Conservation (phyloP, 2,329 filamentous ascomycete species). For the Diaporthe batatas region DNA sequence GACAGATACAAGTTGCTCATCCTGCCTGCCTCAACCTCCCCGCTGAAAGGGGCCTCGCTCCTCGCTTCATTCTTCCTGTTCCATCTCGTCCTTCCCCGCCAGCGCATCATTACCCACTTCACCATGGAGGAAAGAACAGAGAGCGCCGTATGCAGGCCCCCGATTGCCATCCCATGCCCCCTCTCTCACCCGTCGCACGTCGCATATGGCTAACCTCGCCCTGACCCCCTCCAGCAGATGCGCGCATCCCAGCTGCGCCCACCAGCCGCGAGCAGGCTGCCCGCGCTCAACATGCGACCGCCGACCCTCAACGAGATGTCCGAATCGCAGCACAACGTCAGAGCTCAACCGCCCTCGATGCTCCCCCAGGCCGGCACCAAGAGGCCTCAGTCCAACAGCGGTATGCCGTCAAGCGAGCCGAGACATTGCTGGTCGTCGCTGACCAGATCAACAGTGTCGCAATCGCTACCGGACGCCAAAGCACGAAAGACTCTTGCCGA, state of each 20-base stretch:
- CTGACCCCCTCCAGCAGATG: constrained; percentile 38
- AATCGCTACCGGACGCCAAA: constrained; percentile 66
- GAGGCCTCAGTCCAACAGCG: constrained; percentile 53
- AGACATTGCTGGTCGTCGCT: constrained; percentile 34
- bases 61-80: constrained; percentile 43
- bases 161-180: not conserved
- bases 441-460: constrained; percentile 56
- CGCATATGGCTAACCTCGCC: constrained; percentile 9
- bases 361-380: constrained; percentile 62
- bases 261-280: constrained; percentile 44
- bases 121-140: constrained; percentile 53
- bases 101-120: constrained; percentile 46
- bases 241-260: constrained; percentile 46
- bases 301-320: constrained; percentile 65
- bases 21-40: constrained; percentile 43
- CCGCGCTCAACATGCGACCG: constrained; percentile 43
- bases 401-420: constrained; percentile 45
- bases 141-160: constrained; percentile 50
- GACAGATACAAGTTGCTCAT: constrained; percentile 39
- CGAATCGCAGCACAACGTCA: constrained; percentile 72
- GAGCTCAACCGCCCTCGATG: constrained; percentile 58
- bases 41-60: constrained; percentile 42
- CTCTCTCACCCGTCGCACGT: not conserved
- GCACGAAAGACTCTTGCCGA: constrained; percentile 68
- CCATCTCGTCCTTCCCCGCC: constrained; percentile 40